Base-by-base conservation (phyloP, 2,329 filamentous ascomycete species). In the Penicillium sp. region DNA sequence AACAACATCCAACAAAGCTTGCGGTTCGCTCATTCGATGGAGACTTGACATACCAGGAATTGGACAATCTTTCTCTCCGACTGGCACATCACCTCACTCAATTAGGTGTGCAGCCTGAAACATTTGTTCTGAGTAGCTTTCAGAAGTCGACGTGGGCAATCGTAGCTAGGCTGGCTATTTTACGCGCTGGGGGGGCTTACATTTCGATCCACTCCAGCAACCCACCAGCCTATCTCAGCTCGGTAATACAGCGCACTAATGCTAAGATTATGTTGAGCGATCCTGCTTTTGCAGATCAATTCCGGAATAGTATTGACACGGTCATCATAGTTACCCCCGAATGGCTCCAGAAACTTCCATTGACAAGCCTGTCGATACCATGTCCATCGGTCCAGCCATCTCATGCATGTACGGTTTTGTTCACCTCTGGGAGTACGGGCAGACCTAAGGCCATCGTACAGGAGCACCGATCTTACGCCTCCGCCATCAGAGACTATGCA, bases 201-300 rank as follows among this genome's bases (percentile, higher is more conserved):
- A 79, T 92, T 10, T 89, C 91, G 8, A 83, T 92, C 8, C 89
- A 92, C 74, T 80, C 90, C 29, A 88, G 87, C 2, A 90, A 91
- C 60, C 89, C 89, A 21, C 84, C 87, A 1, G 85, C 84, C 49
- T 79, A 91, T 48, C 77, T 92, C 54, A 82, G 86, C 47, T 88
- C 90, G 70, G 88, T 91, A 41, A 82, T 91, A 53, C 86, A 89
- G 37, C 89, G 91, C 76, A 86, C 88, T 6, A 81, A 81, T 35
- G 88, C 88, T 7, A 80, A 79, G 11, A 86, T 90, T 27, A 80
- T 91, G 16, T 77, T 92, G 60, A 57, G 5, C 64, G 58, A 3
- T 66, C 58, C 45, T 10, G 33, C 1, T 44, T 29, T n/a, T 43
- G 35, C 13, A 54, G 64, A 41, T 41, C 37, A 41, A 21, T 55